A percentile compares a stretch with the other conserved stretches of the same genome.
Evolutionary conservation across 2,329 filamentous ascomycete species (phyloP).

Genomic region (Sporothrix brunneoviolacea): DNA sequence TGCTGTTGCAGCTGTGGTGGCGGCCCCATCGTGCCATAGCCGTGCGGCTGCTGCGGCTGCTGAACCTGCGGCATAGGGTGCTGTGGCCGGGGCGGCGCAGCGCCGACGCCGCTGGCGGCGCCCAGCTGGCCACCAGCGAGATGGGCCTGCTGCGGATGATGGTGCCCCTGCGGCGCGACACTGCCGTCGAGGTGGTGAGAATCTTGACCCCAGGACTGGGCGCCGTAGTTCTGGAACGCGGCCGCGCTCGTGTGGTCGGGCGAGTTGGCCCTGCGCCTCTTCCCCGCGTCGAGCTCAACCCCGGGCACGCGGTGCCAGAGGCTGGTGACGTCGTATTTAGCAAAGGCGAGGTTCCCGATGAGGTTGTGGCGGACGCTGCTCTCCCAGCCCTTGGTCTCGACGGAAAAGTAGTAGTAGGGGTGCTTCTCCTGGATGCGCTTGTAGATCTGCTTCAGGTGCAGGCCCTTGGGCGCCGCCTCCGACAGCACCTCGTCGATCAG

Average conservation of each 20-base stretch:
- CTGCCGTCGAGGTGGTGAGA: too few relatives aligned
- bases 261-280: slow-evolving; percentile 51
- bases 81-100: neutral
- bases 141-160: too few relatives aligned
- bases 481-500: slow-evolving; percentile 55
- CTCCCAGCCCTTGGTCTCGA: slow-evolving; percentile 60
- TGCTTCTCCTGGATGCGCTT: slow-evolving; percentile 53
- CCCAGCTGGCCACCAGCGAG: too few relatives aligned
- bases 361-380: slow-evolving; percentile 59
- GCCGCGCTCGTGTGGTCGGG: slow-evolving; percentile 40
- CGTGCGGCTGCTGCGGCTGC: slow-evolving; percentile 9
- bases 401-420: slow-evolving; percentile 53
- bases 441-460: slow-evolving; percentile 57
- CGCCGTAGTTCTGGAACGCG: slow-evolving; percentile 10
- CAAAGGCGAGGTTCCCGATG: slow-evolving; percentile 55
- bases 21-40: neutral
- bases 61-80: slow-evolving; percentile 1
- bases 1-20: neutral
- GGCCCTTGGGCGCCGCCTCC: slow-evolving; percentile 46
- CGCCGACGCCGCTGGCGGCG: too few relatives aligned
- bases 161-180: too few relatives aligned
- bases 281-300: slow-evolving; percentile 53
- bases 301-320: slow-evolving; percentile 53
- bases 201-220: neutral
- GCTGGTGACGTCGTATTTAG: slow-evolving; percentile 49